Evolutionary conservation across 1,284 basidiomycete species (phyloP), one percentile per base, ranked within the genome.

Genomic region (Termitomyces sp.): DNA sequence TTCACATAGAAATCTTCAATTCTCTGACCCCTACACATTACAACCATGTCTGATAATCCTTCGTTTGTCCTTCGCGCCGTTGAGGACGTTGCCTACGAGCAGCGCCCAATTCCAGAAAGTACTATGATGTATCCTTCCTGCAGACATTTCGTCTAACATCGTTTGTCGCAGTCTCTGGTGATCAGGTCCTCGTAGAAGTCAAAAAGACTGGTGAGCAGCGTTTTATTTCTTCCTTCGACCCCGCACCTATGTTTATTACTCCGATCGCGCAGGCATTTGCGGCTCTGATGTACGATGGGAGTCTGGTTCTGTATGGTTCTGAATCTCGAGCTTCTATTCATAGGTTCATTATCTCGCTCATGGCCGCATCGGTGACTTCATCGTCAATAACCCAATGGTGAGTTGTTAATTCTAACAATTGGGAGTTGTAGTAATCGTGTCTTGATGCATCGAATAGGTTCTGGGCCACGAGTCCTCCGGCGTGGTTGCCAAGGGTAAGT

Each of bases 161-260:
- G 37, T 51, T 39, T 48, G 42, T 53, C 62, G 13, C 49, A 88
- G 87, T 91, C 57, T 75, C 76, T 19, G 80, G 79, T 49, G 78
- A 89, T 62, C 88, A 97, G 63, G 93, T 95, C 41, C 82, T 97
- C 30, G 83, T 98, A 44, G 81, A 91, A 64, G 86, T 97, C 46
- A 93, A 93, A 72, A 94, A 96, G 72, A 94, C 93, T 19, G 91
- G 89, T 86, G 57, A 55, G 79, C 65, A 21, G 21, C 21, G 3
- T 10, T 24, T 30, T 34, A 13, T 26, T 33, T 10, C n/a, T 14
- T 43, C 11, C 10, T 14, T 28, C n/a, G 16, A 34, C 10, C 11
- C 18, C 11, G 24, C 14, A 9, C 9, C 28, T 10, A 38, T 28
- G 30, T 10, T 49, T 28, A 43, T 37, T 10, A 6, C 30, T 24